Base-by-base conservation (phyloP, 2,329 filamentous ascomycete species). In the Cladophialophora immunda region DNA sequence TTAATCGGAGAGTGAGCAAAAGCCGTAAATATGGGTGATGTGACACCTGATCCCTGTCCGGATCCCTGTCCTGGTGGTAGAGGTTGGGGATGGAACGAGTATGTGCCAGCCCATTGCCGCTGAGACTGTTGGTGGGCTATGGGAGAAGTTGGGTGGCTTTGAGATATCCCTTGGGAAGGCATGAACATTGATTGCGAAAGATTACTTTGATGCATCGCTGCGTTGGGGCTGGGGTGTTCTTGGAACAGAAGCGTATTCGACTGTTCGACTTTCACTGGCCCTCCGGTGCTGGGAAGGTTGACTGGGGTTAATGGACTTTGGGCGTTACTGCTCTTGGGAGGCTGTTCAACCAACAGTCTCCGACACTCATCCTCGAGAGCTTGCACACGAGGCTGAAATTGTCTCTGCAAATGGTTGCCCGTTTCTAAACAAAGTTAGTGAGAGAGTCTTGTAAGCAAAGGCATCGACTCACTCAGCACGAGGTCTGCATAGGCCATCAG, bases 401-500 rank as follows among this genome's bases (percentile, higher is more conserved):
- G 60, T 27, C 67, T 58, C 27, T 69, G 66, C 17, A 74, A 36
- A 27, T 70, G 70, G 38, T 73, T 72, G 9, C 70, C 68, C 15
- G 72, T 70, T 41, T 64, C 70, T 71, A 36, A 27, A 55, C 47
- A 4, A 4, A 22, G 57, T 62, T 45, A 64, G 53, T 63, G 17
- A 15, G 22, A 15, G 47, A 52, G 15, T 2, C 6, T 32, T 53
- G 11, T 36, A 27, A 4, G 29, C 15, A 11, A 1, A 38, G 9
- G 30, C 19, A 11, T 52, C 4, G 5, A 70, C 70, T 62, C 62
- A 67, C 70, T 67, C 17, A 73, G 47, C 13, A 73, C 69, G 13
- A 70, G 64, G 45, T 72, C 72, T 34, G 72, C 72, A 57, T 70
- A 72, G n/a, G 70, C 68, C 69, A 73, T 70, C 41, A 72, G 57